Evolutionary conservation across 352 stramenopile species (phyloP), one percentile per base, ranked within the genome.

Genomic region (Saprolegnia diclina): DNA sequence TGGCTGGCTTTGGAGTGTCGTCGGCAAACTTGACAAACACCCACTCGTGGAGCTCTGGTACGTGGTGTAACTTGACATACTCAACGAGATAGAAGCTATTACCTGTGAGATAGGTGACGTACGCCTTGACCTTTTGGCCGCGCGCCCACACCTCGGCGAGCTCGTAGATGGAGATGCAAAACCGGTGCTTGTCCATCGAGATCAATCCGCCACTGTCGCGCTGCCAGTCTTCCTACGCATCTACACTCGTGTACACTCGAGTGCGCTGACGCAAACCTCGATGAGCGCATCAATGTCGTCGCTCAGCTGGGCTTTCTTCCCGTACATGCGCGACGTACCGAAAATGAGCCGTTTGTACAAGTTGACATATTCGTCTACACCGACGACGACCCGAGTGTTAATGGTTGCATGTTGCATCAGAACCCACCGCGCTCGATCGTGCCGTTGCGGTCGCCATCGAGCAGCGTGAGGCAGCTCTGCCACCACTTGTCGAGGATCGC

Each of bases 401-500:
- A 35, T 2, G 29, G 53, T 62, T 45, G 16, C 5, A 38, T 69
- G 45, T 5, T 11, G 59, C 22, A 24, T 18, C 0, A 18, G 5
- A 9, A 16, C 24, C 3, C 44, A 69, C 63, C 54, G 19, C 63
- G 19, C 37, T 69, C 63, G 21, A 69, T 52, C 13, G 63, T 69
- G 14, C 63, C 63, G 26, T 69, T 69, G 22, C 38, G 42, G 37
- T 69, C 63, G 18, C 42, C 26, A 38, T 69, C 63, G 26, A 69
- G 38, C 24, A 69, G 21, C 11, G 29, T 32, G 22, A 69, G 37
- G 22, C 35, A 59, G 26, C 63, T 69, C 21, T 45, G 13, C 63
- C 63, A 69, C 63, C 63, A 69, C 50, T 69, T 69, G 63, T 61
- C 63, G n/a, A 69, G 29, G 26, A 69, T 69, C 38, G n/a, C 32